Evolutionary conservation across 495 filamentous ascomycete species (phyloP), one percentile per base, ranked within the genome.

Genomic region (Aspergillus indologenus): DNA sequence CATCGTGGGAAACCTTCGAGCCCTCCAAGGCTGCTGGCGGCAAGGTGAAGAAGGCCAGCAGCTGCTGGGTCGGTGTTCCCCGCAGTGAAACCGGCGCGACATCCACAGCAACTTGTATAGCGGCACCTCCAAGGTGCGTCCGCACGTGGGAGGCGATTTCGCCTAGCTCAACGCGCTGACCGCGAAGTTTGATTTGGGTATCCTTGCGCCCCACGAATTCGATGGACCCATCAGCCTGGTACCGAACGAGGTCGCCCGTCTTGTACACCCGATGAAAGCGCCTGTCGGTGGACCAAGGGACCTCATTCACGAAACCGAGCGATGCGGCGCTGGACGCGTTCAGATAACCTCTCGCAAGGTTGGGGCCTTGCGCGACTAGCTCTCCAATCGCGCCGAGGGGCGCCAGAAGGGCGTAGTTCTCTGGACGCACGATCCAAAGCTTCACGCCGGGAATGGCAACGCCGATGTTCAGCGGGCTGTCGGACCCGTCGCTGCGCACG

Each of bases 311-410:
- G n/a, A n/a, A n/a, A n/a, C n/a, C n/a, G n/a, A n/a, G n/a, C n/a
- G n/a, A n/a, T n/a, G n/a, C n/a, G n/a, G n/a, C n/a, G n/a, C n/a
- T n/a, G n/a, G n/a, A n/a, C n/a, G n/a, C n/a, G 18, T 57, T 51
- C 2, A 70, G 46, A 48, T 71, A 73, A 1, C 61, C 61, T 17
- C 61, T 54, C 0, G 57, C 53, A 0, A 69, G 45, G 45, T 55
- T 51, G 1, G 78, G 77, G 0, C 81, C 81, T 43, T 74, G 72
- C 11, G 83, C 65, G 0, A 75, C 55, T n/a, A 83, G 59, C 58
- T 83, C 81, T 3, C 79, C 80, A 4, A 75, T 65, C 1, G 64
- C 66, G 5, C 80, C 80, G 19, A 77, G 61, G 6, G 77, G 75
- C 21, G 72, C 55, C 1, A 79, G 57, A 6, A 42, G n/a, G 42